Evolutionary conservation across 305 asterid genomes (phyloP).

Genomic region (Petunia hybrid): DNA sequence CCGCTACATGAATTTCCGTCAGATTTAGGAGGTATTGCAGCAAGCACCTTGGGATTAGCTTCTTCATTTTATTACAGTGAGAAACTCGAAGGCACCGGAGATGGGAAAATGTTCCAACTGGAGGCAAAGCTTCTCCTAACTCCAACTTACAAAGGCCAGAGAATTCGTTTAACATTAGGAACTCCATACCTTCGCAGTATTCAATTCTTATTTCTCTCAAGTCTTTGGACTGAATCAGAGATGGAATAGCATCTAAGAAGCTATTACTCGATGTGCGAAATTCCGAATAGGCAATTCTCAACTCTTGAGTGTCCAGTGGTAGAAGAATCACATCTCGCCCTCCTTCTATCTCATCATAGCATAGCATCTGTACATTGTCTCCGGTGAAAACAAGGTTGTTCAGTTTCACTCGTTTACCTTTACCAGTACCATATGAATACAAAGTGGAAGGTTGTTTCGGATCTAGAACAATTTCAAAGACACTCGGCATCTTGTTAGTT

Average conservation of each 20-base stretch:
- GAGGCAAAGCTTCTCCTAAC: background rate
- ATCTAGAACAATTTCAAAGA: background rate
- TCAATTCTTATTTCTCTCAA: background rate
- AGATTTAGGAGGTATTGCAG: conserved; percentile 26
- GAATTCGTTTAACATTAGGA: conserved; percentile 28
- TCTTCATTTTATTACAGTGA: background rate
- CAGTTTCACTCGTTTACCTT: background rate
- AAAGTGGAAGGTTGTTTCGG: too few relatives aligned
- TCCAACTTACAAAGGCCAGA: background rate
- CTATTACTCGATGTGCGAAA: background rate
- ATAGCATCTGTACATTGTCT: background rate
- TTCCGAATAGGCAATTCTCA: background rate
- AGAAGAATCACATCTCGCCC: background rate
- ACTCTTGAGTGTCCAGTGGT: conserved; percentile 26
- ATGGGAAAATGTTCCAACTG: conserved; percentile 3
- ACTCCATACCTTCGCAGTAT: background rate
- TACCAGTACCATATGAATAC: background rate
- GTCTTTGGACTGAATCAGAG: background rate
- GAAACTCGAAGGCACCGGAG: background rate
- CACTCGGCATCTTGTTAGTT: background rate
- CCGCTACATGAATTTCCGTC: background rate
- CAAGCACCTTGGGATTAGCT: conserved; percentile 21
- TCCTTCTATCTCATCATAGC: background rate
- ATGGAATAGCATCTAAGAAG: conserved; percentile 1
- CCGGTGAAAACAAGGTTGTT: background rate